Conservation (phyloP, 768 basidiomycete species). For the Scleroderma citrinum region DNA sequence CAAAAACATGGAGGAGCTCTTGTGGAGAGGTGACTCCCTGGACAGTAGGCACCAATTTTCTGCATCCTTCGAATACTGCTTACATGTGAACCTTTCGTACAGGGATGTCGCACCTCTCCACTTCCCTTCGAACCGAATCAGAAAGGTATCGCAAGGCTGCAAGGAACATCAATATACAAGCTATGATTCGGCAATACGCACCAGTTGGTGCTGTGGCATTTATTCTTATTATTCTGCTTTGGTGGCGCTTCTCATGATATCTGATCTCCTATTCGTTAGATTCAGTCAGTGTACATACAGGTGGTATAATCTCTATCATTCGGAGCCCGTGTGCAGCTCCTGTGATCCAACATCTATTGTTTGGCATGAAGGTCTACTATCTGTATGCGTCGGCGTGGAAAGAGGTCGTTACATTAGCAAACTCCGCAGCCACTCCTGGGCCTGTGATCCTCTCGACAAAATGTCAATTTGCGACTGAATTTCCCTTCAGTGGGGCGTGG, state of each 20-base stretch:
- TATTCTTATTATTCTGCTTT: slow-evolving; percentile 70
- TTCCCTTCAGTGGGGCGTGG: too few relatives aligned
- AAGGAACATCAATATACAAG: slow-evolving; percentile 88
- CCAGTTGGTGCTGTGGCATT: slow-evolving; percentile 80
- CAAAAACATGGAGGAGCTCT: slow-evolving; percentile 98
- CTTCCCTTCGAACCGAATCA: slow-evolving; percentile 90
- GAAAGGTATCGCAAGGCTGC: slow-evolving; percentile 97
- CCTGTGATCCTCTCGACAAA: too few relatives aligned
- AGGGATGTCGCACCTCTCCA: slow-evolving; percentile 98
- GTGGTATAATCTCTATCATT: slow-evolving; percentile 23
- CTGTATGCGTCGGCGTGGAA: too few relatives aligned
- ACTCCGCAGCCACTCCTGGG: too few relatives aligned
- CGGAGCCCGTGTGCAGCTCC: slow-evolving; percentile 1
- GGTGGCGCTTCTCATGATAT: slow-evolving; percentile 68
- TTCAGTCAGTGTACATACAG: slow-evolving; percentile 18
- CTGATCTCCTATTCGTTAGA: slow-evolving; percentile 8
- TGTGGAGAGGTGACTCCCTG: slow-evolving; percentile 97
- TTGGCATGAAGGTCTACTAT: too few relatives aligned
- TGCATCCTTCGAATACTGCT: slow-evolving; percentile 1
- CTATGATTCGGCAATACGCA: slow-evolving; percentile 93
- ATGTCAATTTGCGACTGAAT: too few relatives aligned
- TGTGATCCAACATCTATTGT: too few relatives aligned
- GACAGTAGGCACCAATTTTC: slow-evolving; percentile 65
- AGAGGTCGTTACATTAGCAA: too few relatives aligned
- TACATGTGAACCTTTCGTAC: slow-evolving; percentile 2